Evolutionary conservation across 2,329 filamentous ascomycete genomes (phyloP).

Genomic region (Ramularia collo-cygni): DNA sequence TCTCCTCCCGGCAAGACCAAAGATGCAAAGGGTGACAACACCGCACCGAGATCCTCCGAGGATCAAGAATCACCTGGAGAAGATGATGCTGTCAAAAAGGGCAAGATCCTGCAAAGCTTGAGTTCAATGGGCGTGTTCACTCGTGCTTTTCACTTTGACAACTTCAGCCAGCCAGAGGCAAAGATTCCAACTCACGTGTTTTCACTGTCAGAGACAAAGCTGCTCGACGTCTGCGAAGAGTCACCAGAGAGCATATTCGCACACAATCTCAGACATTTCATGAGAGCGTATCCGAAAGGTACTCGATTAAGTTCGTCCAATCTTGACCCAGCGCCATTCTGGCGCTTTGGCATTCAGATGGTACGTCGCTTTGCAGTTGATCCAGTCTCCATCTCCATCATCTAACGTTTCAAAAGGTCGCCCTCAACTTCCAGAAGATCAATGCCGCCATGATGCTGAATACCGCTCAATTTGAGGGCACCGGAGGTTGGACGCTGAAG

Average conservation of each 20-base stretch:
- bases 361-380: slow-evolving; percentile 1
- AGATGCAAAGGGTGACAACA: slow-evolving; percentile 10
- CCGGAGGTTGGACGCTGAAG: slow-evolving; percentile 79
- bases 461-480: slow-evolving; percentile 79
- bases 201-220: slow-evolving; percentile 55
- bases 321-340: slow-evolving; percentile 75
- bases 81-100: slow-evolving; percentile 38
- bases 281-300: slow-evolving; percentile 83
- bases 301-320: slow-evolving; percentile 79
- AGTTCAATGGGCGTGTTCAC: slow-evolving; percentile 78
- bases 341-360: slow-evolving; percentile 83
- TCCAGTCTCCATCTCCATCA: not conserved
- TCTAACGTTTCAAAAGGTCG: slow-evolving; percentile 46
- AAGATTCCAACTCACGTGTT: slow-evolving; percentile 56
- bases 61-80: slow-evolving; percentile 32
- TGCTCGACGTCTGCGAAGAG: slow-evolving; percentile 59
- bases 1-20: slow-evolving; percentile 33
- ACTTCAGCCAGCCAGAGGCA: slow-evolving; percentile 55
- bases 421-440: slow-evolving; percentile 87
- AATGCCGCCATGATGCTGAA: slow-evolving; percentile 96
- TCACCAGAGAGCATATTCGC: slow-evolving; percentile 58
- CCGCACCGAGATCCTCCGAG: slow-evolving; percentile 25
- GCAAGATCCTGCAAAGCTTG: slow-evolving; percentile 62
- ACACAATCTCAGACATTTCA: slow-evolving; percentile 75
- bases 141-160: slow-evolving; percentile 71